Conservation (phyloP, 768 basidiomycete genomes). For the Galerina marginata region DNA sequence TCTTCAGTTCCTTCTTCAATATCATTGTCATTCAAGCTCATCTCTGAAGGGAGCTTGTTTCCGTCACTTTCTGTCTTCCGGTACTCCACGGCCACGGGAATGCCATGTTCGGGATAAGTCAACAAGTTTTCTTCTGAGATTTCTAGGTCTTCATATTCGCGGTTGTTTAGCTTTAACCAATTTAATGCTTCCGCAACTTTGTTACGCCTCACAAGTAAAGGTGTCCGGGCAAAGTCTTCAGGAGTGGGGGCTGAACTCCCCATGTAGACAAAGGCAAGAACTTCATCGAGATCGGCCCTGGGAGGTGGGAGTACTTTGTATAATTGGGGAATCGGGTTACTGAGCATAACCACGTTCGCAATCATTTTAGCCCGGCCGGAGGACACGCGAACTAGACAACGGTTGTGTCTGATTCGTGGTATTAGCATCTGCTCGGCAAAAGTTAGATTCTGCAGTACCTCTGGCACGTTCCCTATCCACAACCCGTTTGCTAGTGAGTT, state of each 20-base stretch:
- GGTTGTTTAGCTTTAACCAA: background rate
- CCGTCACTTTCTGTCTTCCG: background rate
- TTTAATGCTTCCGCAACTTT: background rate
- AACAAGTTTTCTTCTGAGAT: slow-evolving; percentile 33
- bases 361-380: background rate
- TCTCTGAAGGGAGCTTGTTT: slow-evolving; percentile 29
- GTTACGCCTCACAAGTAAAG: background rate
- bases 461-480: background rate
- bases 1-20: slow-evolving; percentile 32
- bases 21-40: slow-evolving; percentile 31
- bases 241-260: background rate
- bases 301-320: background rate
- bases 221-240: background rate
- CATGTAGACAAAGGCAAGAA: background rate
- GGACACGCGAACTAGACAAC: background rate
- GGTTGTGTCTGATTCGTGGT: background rate
- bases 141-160: slow-evolving; percentile 31
- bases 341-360: background rate
- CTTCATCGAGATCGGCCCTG: background rate
- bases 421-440: background rate
- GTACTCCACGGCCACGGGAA: slow-evolving; percentile 32
- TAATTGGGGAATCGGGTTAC: background rate
- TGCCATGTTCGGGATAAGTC: slow-evolving; percentile 26
- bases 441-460: background rate
- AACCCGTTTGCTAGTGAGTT: background rate